These are phyloP conservation scores for Tetraselmis chui DNA, from an alignment of 139 green algal species.

Conservation along the genomic window DNA sequence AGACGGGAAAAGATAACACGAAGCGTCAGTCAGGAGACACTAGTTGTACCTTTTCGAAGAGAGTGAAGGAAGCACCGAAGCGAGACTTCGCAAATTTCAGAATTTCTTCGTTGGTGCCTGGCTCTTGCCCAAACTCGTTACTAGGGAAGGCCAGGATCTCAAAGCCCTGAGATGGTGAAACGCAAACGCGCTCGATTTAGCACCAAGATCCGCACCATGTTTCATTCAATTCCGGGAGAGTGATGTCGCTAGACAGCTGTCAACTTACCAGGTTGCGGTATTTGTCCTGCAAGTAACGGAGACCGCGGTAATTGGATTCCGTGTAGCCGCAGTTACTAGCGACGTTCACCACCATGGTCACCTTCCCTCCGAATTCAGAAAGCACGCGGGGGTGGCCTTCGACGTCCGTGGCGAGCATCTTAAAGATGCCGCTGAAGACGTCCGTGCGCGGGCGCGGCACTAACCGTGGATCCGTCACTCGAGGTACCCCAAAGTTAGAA, in stretches of 20 bases:
- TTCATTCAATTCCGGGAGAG: background rate
- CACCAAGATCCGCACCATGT: no score
- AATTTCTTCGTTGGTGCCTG: conserved; percentile 26
- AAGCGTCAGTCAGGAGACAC: no score
- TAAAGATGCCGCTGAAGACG: background rate
- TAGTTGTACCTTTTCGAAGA: conserved; percentile 28
- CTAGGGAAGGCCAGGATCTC: conserved; percentile 38
- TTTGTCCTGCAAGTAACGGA: conserved; percentile 27
- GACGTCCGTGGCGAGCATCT: background rate
- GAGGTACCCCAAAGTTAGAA: background rate
- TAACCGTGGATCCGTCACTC: background rate
- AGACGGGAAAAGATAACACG: no score
- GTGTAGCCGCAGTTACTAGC: conserved; percentile 40
- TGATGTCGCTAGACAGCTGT: background rate
- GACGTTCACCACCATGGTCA: conserved; percentile 35
- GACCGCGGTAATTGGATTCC: conserved; percentile 32
- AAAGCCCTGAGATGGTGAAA: conserved; percentile 18
- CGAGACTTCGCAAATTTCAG: conserved; percentile 18
- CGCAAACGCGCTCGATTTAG: no score
- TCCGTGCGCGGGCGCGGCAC: background rate
- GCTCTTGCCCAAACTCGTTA: conserved; percentile 41
- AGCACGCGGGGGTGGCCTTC: background rate
- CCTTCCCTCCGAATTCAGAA: background rate
- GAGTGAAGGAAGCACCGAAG: conserved; percentile 7
- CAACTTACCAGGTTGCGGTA: conserved; percentile 18